These are phyloP conservation scores for Porphyrellus sp. DNA, from an alignment of 1,284 basidiomycete species.

Conservation along the genomic window DNA sequence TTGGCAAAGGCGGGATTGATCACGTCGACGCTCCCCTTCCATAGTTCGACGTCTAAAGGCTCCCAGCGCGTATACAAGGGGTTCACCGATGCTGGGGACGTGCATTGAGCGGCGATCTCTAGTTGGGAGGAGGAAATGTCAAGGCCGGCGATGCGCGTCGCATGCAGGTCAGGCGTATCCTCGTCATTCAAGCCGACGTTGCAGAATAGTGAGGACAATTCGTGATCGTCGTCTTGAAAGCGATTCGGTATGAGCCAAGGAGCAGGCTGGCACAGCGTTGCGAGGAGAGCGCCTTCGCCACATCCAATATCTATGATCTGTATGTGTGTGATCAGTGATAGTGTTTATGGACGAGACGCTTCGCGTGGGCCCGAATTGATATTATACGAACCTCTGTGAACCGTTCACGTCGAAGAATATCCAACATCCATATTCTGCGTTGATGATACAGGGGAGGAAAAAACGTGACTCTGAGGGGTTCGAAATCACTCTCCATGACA, in stretches of 20 bases:
- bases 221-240: conserved; percentile 28
- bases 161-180: conserved; percentile 58
- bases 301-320: conserved; percentile 81
- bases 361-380: neutral
- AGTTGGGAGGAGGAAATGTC: conserved; percentile 59
- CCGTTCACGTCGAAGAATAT: conserved; percentile 56
- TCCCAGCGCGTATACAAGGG: conserved; percentile 63
- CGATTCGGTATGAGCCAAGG: conserved; percentile 50
- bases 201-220: conserved; percentile 25
- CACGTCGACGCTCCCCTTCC: conserved; percentile 77
- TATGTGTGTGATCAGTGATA: conserved; percentile 2
- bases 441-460: conserved; percentile 70
- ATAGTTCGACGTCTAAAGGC: conserved; percentile 67
- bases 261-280: conserved; percentile 66
- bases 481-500: conserved; percentile 19
- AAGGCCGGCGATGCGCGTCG: conserved; percentile 59
- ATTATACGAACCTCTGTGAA: conserved; percentile 52
- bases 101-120: conserved; percentile 47
- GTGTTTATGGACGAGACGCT: neutral
- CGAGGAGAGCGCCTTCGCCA: conserved; percentile 72
- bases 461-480: conserved; percentile 61
- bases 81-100: conserved; percentile 38
- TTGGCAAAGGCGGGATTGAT: conserved; percentile 73
- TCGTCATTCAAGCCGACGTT: conserved; percentile 37
- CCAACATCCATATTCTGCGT: conserved; percentile 68